A percentile compares a stretch with the other conserved stretches of the same genome.
Conservation (phyloP, 768 basidiomycete genomes). For the Gyrodon lividus region DNA sequence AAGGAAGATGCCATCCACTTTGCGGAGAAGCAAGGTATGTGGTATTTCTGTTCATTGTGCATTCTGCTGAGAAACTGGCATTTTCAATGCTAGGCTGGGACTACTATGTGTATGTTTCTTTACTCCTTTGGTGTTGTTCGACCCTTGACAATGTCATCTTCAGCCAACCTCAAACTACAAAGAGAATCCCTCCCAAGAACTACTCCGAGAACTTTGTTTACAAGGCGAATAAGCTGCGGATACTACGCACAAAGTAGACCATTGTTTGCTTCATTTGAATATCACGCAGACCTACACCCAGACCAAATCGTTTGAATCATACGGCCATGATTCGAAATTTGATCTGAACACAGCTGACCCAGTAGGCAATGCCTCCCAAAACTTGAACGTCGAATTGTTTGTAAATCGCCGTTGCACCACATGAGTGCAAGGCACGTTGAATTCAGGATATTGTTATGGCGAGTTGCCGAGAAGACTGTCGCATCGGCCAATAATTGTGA, state of each 20-base stretch:
- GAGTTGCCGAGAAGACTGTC: too few species aligned
- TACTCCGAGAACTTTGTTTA: slow-evolving; percentile 93
- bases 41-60: background rate
- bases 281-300: background rate
- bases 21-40: slow-evolving; percentile 91
- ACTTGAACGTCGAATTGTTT: too few species aligned
- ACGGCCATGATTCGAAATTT: too few species aligned
- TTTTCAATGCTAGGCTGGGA: slow-evolving; percentile 71
- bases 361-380: too few species aligned
- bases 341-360: too few species aligned
- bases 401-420: too few species aligned
- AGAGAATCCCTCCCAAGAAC: slow-evolving; percentile 80
- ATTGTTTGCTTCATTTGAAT: slow-evolving; percentile 6
- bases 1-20: slow-evolving; percentile 93
- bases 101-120: slow-evolving; percentile 74
- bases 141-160: slow-evolving; percentile 6
- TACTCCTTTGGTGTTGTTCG: background rate
- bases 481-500: too few species aligned
- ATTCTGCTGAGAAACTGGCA: background rate
- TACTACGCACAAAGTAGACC: slow-evolving; percentile 87
- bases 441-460: too few species aligned
- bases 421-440: too few species aligned
- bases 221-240: slow-evolving; percentile 73
- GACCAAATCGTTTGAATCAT: too few species aligned
- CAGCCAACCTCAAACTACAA: slow-evolving; percentile 59